phyloP scores from a whole-genome alignment of 2,329 filamentous ascomycete species.

The Trichoderma simmonsii region DNA sequence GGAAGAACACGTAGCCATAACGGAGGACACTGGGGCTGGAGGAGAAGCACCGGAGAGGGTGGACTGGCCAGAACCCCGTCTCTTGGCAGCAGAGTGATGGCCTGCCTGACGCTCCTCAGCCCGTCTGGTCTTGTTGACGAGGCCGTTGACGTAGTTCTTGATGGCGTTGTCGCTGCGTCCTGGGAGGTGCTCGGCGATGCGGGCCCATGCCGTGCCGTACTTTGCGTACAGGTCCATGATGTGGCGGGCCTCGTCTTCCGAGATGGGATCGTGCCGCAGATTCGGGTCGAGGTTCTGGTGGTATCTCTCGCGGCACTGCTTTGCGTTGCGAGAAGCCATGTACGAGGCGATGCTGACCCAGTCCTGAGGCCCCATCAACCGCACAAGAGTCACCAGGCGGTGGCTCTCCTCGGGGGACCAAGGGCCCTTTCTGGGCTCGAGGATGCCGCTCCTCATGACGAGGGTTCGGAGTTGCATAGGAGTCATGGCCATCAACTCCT shows the following conservation, averaged over 20 bases:
- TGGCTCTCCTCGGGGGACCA: slow-evolving; percentile 79
- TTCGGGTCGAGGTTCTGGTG: slow-evolving; percentile 86
- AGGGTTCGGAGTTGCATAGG: not conserved
- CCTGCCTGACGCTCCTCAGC: not conserved
- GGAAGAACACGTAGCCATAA: not conserved
- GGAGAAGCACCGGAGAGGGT: not conserved
- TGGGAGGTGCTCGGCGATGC: slow-evolving; percentile 78
- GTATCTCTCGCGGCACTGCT: slow-evolving; percentile 92
- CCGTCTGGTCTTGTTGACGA: slow-evolving; percentile 3
- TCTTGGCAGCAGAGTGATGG: not conserved
- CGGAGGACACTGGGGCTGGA: not conserved
- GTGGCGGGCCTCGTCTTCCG: slow-evolving; percentile 62
- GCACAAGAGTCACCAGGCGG: slow-evolving; percentile 67
- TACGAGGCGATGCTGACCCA: slow-evolving; percentile 83
- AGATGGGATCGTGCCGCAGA: slow-evolving; percentile 71
- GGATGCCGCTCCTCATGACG: not conserved
- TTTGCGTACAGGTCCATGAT: slow-evolving; percentile 79
- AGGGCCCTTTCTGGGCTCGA: slow-evolving; percentile 57
- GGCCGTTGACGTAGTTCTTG: slow-evolving; percentile 78
- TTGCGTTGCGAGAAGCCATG: slow-evolving; percentile 76
- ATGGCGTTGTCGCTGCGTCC: slow-evolving; percentile 92
- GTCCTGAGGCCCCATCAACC: slow-evolving; percentile 71
- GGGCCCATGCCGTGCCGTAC: slow-evolving; percentile 80
- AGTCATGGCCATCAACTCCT: not conserved
- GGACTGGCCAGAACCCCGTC: not conserved